These are phyloP conservation scores for Daldinia concentrica DNA, from an alignment of 495 filamentous ascomycete genomes.

Conservation along the genomic window DNA sequence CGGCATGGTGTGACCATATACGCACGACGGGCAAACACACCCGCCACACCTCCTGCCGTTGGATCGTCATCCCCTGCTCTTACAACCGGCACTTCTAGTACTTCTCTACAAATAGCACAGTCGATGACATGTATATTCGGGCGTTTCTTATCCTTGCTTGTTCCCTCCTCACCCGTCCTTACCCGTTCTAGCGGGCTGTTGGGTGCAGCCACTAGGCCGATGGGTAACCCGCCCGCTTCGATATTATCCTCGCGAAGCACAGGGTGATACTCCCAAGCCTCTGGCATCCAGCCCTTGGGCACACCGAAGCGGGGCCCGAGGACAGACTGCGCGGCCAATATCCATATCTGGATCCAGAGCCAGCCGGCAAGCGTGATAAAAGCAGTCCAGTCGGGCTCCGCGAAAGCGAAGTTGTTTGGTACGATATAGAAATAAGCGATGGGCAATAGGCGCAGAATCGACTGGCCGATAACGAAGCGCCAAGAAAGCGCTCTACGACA, in stretches of 20 bases:
- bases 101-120: conserved; percentile 94
- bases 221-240: conserved; percentile 79
- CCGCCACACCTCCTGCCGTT: conserved; percentile 66
- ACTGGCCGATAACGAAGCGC: conserved; percentile 89
- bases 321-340: conserved; percentile 79
- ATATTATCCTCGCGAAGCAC: conserved; percentile 84
- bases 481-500: conserved; percentile 87
- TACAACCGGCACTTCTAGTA: conserved; percentile 86
- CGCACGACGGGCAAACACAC: conserved; percentile 75
- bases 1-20: conserved; percentile 99
- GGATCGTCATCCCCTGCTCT: conserved; percentile 63
- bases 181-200: conserved; percentile 47
- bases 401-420: conserved; percentile 78
- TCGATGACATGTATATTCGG: conserved; percentile 65
- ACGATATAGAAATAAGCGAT: conserved; percentile 83
- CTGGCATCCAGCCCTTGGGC: conserved; percentile 73
- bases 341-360: conserved; percentile 91
- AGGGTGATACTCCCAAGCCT: conserved; percentile 95
- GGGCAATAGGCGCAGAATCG: conserved; percentile 76
- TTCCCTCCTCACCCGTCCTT: conserved; percentile 38
- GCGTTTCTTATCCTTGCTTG: conserved; percentile 53
- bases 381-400: conserved; percentile 71
- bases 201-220: conserved; percentile 66
- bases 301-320: conserved; percentile 81
- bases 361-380: conserved; percentile 74